Conservation (phyloP, 2,329 filamentous ascomycete genomes). For the Epichloe brachyelytri region DNA sequence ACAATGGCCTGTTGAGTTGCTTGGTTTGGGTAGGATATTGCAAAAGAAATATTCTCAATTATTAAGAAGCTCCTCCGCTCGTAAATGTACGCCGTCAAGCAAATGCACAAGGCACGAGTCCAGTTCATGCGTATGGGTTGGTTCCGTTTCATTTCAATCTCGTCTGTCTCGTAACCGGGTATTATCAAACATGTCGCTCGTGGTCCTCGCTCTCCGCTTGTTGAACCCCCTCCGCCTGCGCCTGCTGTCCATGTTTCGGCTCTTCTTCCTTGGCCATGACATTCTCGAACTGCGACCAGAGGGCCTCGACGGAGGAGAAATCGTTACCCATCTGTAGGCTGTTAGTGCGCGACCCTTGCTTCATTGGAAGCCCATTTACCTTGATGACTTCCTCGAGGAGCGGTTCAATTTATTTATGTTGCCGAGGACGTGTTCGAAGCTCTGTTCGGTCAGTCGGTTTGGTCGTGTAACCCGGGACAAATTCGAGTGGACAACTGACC, state of each 20-base stretch:
- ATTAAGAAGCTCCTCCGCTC: background rate
- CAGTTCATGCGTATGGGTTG: background rate
- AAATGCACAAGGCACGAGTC: background rate
- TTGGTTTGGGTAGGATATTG: slow-evolving; percentile 12
- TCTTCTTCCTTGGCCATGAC: slow-evolving; percentile 67
- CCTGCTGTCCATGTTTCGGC: slow-evolving; percentile 14
- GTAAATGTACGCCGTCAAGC: background rate
- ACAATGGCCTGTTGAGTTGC: slow-evolving; percentile 3
- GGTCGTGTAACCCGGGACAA: background rate
- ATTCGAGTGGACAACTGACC: slow-evolving; percentile 27
- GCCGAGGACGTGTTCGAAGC: slow-evolving; percentile 80
- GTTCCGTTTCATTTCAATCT: background rate
- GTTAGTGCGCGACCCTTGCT: background rate
- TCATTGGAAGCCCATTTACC: slow-evolving; percentile 34
- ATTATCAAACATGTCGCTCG: slow-evolving; percentile 1
- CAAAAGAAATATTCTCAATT: slow-evolving; percentile 12
- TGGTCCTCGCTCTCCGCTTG: slow-evolving; percentile 13
- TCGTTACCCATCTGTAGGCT: slow-evolving; percentile 69
- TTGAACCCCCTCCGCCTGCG: slow-evolving; percentile 15
- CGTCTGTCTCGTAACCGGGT: background rate
- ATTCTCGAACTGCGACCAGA: slow-evolving; percentile 95
- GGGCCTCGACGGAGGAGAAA: slow-evolving; percentile 88
- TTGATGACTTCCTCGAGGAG: slow-evolving; percentile 84
- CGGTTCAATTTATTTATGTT: slow-evolving; percentile 95
- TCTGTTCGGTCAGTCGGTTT: slow-evolving; percentile 25